phyloP scores from a whole-genome alignment of 768 basidiomycete genomes.

The Amanita exitialis region DNA sequence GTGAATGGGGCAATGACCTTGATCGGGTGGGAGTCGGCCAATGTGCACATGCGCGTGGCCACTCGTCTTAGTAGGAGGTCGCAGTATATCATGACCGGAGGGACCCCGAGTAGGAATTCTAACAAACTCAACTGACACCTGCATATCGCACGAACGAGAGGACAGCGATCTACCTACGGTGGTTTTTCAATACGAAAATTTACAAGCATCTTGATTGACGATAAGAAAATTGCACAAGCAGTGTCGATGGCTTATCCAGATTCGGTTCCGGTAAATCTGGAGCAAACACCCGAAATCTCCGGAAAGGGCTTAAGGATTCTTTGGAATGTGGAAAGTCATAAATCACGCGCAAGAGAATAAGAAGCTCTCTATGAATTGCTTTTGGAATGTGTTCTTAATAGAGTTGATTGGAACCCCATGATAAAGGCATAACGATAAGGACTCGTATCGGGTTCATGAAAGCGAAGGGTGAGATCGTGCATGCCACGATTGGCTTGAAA shows the following conservation, averaged over 20 bases:
- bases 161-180: not conserved
- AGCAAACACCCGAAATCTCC: constrained; percentile 1
- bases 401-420: not conserved
- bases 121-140: too few species aligned
- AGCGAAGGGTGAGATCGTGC: not conserved
- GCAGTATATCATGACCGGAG: too few species aligned
- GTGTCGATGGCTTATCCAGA: not conserved
- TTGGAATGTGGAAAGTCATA: not conserved
- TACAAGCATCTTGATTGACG: not conserved
- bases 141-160: too few species aligned
- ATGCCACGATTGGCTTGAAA: not conserved
- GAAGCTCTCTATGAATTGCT: not conserved
- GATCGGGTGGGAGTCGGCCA: too few species aligned
- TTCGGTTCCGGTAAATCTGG: constrained; percentile 3
- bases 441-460: not conserved
- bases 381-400: not conserved
- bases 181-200: not conserved
- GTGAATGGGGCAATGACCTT: too few species aligned
- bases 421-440: not conserved
- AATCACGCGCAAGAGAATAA: not conserved
- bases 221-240: not conserved
- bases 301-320: not conserved
- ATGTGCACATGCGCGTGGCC: too few species aligned
- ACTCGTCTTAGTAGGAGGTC: too few species aligned
- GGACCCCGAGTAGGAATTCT: too few species aligned